A percentile compares a stretch with the other conserved stretches of the same genome.
phyloP scores from a whole-genome alignment of 768 basidiomycete species.

The Postia placenta region DNA sequence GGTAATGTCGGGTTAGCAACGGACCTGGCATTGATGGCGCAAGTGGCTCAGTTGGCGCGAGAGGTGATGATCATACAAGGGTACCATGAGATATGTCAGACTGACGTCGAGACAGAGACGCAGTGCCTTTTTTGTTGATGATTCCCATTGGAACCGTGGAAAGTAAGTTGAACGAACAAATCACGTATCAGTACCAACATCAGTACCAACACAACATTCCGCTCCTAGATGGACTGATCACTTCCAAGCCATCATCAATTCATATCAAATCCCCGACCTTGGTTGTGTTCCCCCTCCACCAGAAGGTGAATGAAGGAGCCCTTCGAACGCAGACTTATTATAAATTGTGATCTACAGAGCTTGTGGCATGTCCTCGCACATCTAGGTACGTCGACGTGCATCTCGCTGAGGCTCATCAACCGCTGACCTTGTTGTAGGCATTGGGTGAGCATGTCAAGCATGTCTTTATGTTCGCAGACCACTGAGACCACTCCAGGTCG shows the following conservation, averaged over 20 bases:
- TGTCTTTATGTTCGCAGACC: not conserved
- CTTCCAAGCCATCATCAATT: slow-evolving; percentile 46
- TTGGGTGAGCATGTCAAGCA: slow-evolving; percentile 39
- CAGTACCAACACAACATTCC: not conserved
- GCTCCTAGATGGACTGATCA: slow-evolving; percentile 56
- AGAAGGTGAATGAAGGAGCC: slow-evolving; percentile 45
- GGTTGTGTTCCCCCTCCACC: slow-evolving; percentile 57
- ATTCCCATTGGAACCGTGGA: slow-evolving; percentile 70
- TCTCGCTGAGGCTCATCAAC: slow-evolving; percentile 6
- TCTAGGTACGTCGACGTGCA: slow-evolving; percentile 42
- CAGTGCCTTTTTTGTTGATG: slow-evolving; percentile 63
- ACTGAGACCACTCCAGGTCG: slow-evolving; percentile 32
- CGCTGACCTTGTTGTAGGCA: slow-evolving; percentile 34
- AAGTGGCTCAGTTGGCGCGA: slow-evolving; percentile 58
- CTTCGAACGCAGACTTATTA: no score
- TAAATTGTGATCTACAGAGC: slow-evolving; percentile 43
- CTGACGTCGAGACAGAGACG: slow-evolving; percentile 36
- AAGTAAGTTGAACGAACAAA: slow-evolving; percentile 46
- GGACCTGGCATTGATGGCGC: slow-evolving; percentile 62
- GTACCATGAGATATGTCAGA: not conserved
- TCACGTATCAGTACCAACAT: not conserved
- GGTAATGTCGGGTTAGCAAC: slow-evolving; percentile 59
- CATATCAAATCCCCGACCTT: slow-evolving; percentile 59
- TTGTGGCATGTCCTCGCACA: slow-evolving; percentile 66
- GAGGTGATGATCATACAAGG: slow-evolving; percentile 40